A percentile compares a stretch with the other conserved stretches of the same genome.
phyloP scores from a whole-genome alignment of 108 stramenopile species.

The Bacterosira constricta region DNA sequence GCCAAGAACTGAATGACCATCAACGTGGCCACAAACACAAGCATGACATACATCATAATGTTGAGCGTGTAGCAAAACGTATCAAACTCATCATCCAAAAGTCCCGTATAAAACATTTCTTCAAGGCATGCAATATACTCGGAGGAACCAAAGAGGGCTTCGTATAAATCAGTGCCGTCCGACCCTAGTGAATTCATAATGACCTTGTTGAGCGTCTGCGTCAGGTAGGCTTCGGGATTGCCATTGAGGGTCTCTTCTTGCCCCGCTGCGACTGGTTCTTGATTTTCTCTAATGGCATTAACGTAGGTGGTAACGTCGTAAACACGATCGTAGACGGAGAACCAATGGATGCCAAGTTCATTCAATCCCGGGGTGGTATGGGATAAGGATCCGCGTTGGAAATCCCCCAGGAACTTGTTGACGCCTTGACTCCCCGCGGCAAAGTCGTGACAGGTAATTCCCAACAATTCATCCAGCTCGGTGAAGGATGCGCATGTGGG shows the following conservation, averaged over 20 bases:
- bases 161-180: conserved; percentile 45
- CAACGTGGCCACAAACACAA: conserved; percentile 46
- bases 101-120: conserved; percentile 42
- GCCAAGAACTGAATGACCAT: conserved; percentile 48
- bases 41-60: conserved; percentile 48
- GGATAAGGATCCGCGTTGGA: conserved; percentile 36
- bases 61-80: conserved; percentile 40
- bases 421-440: conserved; percentile 44
- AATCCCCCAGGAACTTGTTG: conserved; percentile 49
- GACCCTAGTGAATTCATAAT: conserved; percentile 40
- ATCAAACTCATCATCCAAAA: conserved; percentile 36
- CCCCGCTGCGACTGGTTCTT: conserved; percentile 10
- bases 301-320: conserved; percentile 54
- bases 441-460: conserved; percentile 58
- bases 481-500: conserved; percentile 49
- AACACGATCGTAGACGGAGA: conserved; percentile 41
- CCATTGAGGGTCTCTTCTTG: conserved; percentile 3
- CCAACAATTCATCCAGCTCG: conserved; percentile 48
- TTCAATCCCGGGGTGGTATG: conserved; percentile 30
- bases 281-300: conserved; percentile 37
- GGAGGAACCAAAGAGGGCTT: conserved; percentile 30
- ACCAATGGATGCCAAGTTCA: conserved; percentile 27
- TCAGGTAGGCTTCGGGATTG: conserved; percentile 34
- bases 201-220: conserved; percentile 38
- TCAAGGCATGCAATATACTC: conserved; percentile 49